Base-by-base conservation (phyloP, 176 grass and related monocot species). In the Eleusine indica region DNA sequence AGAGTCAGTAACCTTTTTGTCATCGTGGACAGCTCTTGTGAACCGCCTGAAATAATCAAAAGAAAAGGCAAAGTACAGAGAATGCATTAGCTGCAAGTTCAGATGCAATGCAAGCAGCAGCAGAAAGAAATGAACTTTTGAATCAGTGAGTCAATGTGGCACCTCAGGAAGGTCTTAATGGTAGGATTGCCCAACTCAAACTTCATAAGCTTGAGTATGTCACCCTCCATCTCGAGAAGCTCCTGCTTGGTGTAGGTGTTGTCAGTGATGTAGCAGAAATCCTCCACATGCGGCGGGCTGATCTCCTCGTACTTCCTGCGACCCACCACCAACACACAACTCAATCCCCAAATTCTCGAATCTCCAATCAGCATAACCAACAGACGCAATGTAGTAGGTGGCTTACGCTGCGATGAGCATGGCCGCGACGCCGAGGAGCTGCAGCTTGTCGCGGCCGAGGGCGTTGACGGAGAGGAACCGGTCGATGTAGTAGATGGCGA, bases 221-320 rank as follows among this genome's bases (percentile, higher is more conserved):
- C 87, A 25, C 81, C 86, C 83, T 99, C 96, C 96, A 99, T 99
- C 79, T 90, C 87, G 60, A 99, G 67, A 18, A 98, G 75, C 85
- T 99, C 96, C 84, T 91, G 89, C 66, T 76, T 95, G 41, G 90
- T 95, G 83, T 95, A 98, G 29, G 96, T 98, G 75, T 95, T 98
- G 53, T 98, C 96, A 1, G 96, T 98, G 77, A 95, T 95, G 73
- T 93, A 98, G 80, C 96, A 98, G 70, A 98, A 98, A 66, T 98
- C 96, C 80, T 98, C 93, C 2, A 88, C 89, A 39, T 95, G 89
- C 0, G 96, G 93, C 0, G 93, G 89, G 10, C 41, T 88, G 35
- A 98, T 98, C 71, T 98, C 96, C 85, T 98, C 96, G 22, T 95
- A 98, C 86, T 93, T 98, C 71, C 96, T 98, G 87, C 74, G 25